A percentile compares a stretch with the other conserved stretches of the same genome.
Conservation (phyloP, 352 stramenopile genomes). For the Peronospora farinosa region DNA sequence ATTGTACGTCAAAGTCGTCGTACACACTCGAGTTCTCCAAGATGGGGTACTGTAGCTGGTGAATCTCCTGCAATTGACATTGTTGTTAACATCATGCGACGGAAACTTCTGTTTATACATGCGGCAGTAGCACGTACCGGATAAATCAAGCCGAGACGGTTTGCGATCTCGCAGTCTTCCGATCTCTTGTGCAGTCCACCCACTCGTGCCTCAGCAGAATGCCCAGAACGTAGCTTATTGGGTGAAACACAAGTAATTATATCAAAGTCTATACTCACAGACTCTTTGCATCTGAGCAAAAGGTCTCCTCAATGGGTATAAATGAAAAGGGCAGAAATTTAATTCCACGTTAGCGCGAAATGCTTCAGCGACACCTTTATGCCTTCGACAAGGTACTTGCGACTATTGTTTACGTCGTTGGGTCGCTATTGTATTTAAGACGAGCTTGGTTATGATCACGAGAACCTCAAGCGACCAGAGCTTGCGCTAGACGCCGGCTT, state of each 20-base stretch:
- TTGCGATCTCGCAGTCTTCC: slow-evolving; percentile 45
- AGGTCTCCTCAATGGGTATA: slow-evolving; percentile 65
- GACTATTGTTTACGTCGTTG: slow-evolving; percentile 33
- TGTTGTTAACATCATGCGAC: too few species aligned
- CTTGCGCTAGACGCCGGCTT: slow-evolving; percentile 39
- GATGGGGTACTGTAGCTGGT: too few species aligned
- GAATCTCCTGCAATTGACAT: too few species aligned
- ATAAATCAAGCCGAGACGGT: slow-evolving; percentile 7
- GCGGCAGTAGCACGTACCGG: too few species aligned
- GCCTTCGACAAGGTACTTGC: slow-evolving; percentile 54
- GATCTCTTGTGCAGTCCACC: slow-evolving; percentile 61
- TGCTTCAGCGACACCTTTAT: slow-evolving; percentile 51
- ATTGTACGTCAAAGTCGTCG: too few species aligned
- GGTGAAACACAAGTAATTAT: too few species aligned
- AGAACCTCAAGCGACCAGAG: slow-evolving; percentile 53
- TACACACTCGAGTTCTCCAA: too few species aligned
- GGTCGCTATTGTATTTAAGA: slow-evolving; percentile 32
- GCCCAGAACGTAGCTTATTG: slow-evolving; percentile 9
- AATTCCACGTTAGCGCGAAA: slow-evolving; percentile 52
- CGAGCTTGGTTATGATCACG: slow-evolving; percentile 73
- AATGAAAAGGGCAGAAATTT: slow-evolving; percentile 52
- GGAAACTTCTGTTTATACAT: too few species aligned
- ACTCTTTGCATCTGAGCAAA: too few species aligned
- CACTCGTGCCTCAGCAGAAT: slow-evolving; percentile 65
- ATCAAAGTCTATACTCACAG: too few species aligned